Evolutionary conservation across 208 protist species (phyloP).

Genomic region (Angomonas ambiguus): DNA sequence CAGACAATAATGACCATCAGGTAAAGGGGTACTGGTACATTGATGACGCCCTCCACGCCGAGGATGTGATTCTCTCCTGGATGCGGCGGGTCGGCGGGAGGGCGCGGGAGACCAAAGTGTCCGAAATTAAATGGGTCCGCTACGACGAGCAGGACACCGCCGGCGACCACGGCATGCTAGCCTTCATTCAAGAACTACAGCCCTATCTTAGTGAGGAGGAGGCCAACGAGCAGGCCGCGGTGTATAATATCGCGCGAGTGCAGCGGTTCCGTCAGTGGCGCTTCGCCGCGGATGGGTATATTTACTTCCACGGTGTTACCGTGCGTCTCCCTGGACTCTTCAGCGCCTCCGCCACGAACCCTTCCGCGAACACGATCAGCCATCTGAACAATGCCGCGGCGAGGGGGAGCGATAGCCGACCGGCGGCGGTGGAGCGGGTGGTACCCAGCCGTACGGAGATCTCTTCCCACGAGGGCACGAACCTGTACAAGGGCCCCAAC

Average conservation of each 20-base stretch:
- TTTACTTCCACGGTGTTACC: slow-evolving; percentile 54
- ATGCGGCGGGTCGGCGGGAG: slow-evolving; percentile 40
- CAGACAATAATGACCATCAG: background rate
- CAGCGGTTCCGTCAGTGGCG: slow-evolving; percentile 41
- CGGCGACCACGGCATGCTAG: slow-evolving; percentile 6
- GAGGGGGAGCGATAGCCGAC: background rate
- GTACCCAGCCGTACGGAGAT: background rate
- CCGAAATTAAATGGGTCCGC: slow-evolving; percentile 40
- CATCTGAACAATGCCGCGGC: background rate
- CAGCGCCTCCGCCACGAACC: background rate
- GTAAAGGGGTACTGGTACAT: slow-evolving; percentile 35
- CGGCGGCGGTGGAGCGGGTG: background rate
- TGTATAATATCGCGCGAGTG: slow-evolving; percentile 26
- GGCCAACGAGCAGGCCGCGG: slow-evolving; percentile 17
- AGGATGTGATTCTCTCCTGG: slow-evolving; percentile 45
- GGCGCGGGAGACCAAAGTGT: slow-evolving; percentile 32
- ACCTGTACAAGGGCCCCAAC: background rate
- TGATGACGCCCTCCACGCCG: slow-evolving; percentile 28
- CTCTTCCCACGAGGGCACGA: background rate
- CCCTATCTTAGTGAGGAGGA: slow-evolving; percentile 12
- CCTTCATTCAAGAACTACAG: background rate
- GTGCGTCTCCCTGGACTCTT: slow-evolving; percentile 23
- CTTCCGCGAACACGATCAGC: background rate
- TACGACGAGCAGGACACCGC: slow-evolving; percentile 16
- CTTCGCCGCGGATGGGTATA: slow-evolving; percentile 41